Evolutionary conservation across 352 stramenopile genomes (phyloP).

Genomic region (Phytophthora macrochlamydospora): DNA sequence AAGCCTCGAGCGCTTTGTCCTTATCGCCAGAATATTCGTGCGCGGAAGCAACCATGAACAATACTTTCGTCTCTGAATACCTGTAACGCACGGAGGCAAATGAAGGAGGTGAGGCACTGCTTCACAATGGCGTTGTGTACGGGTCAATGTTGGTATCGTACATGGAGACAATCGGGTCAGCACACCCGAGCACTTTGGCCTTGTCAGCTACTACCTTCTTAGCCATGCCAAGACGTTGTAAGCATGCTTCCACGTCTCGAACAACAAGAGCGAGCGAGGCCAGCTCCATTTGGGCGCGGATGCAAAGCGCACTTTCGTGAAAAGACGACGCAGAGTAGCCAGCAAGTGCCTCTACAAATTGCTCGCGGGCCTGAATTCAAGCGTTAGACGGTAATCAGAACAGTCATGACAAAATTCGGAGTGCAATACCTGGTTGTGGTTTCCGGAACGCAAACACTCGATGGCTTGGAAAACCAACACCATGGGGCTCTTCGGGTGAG

Average conservation of each 20-base stretch:
- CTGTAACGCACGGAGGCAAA: constrained; percentile 12
- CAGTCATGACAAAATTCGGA: background rate
- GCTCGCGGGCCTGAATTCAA: constrained; percentile 43
- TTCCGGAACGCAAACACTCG: constrained; percentile 25
- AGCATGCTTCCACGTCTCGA: constrained; percentile 66
- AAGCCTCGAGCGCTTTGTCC: constrained; percentile 52
- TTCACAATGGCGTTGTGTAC: background rate
- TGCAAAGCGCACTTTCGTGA: constrained; percentile 63
- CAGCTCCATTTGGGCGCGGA: constrained; percentile 61
- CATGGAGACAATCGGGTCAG: constrained; percentile 36
- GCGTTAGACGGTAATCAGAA: background rate
- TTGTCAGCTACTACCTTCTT: constrained; percentile 58
- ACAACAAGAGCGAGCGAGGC: constrained; percentile 45
- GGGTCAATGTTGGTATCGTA: constrained; percentile 39
- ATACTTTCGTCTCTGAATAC: constrained; percentile 56
- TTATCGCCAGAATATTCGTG: constrained; percentile 51
- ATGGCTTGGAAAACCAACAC: constrained; percentile 50
- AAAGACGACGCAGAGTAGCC: constrained; percentile 70
- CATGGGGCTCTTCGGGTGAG: constrained; percentile 57
- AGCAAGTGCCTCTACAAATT: constrained; percentile 60
- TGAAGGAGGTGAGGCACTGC: too few species aligned
- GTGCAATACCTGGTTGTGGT: constrained; percentile 35
- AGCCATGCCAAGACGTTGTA: constrained; percentile 51
- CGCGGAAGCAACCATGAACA: constrained; percentile 65
- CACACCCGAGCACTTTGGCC: constrained; percentile 38